Base-by-base conservation (phyloP, 306 rosid species). In the Cicer arietinum region DNA sequence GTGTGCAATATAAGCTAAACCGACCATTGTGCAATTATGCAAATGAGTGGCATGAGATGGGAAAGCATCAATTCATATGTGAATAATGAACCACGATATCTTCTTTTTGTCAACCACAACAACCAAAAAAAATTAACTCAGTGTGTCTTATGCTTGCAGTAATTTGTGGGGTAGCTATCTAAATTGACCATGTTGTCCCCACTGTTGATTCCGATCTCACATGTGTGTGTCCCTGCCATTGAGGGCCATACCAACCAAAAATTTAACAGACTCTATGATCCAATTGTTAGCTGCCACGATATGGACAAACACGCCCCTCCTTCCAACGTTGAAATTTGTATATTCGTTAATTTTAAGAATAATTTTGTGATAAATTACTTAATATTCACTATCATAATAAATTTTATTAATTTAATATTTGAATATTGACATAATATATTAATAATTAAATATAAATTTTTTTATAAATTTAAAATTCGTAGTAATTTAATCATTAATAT, bases 181-280 rank as follows among this genome's bases (percentile, higher is more conserved):
- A 16, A 72, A 79, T 71, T 82, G 67, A 86, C 87, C 45, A 47
- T 22, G 30, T 10, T 42, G 56, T 63, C 82, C 83, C 60, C 58
- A n/a, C 45, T 66, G 14, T 50, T 63, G 53, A 44, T 81, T 78
- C 81, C 63, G 48, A 50, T 51, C 42, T 65, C 66, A 47, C 83
- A 67, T 60, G 77, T n/a, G 75, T 14, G 59, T 40, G 40, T 10
- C 13, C 7, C 41, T 51, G 45, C 10, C 40, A 5, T 48, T 25
- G 30, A 16, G 73, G 50, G 60, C 68, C 54, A 18, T 64, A 22
- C 56, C 81, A 77, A 77, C 86, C 86, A 66, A 52, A 52, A 48
- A 54, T 60, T 17, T 58, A 42, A 35, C 72, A 52, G 71, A 40
- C 68, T 44, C 51, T 30, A 3, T 60, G 37, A 46, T 69, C 72